A percentile compares a stretch with the other conserved stretches of the same genome.
Conservation (phyloP, 2,329 filamentous ascomycete species). For the Verticillium alfalfae region DNA sequence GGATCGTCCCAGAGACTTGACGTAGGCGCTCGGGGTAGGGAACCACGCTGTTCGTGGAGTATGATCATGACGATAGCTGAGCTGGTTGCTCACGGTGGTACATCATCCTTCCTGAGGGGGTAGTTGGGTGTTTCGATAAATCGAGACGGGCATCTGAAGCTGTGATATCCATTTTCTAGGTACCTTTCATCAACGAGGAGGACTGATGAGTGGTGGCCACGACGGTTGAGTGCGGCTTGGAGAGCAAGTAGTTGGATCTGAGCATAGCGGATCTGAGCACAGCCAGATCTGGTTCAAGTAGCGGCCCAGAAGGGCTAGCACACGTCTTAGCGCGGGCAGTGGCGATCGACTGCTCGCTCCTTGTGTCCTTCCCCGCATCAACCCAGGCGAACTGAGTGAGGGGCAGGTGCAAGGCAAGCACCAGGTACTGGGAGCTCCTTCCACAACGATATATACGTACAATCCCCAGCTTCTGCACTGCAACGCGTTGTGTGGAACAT, state of each 20-base stretch:
- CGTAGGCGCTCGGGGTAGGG: background rate
- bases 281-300: background rate
- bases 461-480: background rate
- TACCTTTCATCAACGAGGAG: too few species aligned
- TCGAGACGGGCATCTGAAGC: too few species aligned
- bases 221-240: too few species aligned
- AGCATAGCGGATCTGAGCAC: too few species aligned
- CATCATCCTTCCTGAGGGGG: too few species aligned
- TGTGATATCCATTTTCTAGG: too few species aligned
- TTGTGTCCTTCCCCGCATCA: background rate
- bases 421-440: background rate
- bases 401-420: background rate
- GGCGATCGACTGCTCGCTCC: background rate
- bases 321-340: background rate
- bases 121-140: too few species aligned
- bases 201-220: too few species aligned
- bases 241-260: too few species aligned
- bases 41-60: background rate
- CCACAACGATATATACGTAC: background rate
- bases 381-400: background rate
- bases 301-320: background rate
- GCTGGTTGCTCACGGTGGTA: background rate
- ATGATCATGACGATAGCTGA: conserved; percentile 5
- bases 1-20: conserved; percentile 2
- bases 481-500: background rate